Evolutionary conservation across 2,329 filamentous ascomycete species (phyloP).

Genomic region (Aspergillus brasiliensis): DNA sequence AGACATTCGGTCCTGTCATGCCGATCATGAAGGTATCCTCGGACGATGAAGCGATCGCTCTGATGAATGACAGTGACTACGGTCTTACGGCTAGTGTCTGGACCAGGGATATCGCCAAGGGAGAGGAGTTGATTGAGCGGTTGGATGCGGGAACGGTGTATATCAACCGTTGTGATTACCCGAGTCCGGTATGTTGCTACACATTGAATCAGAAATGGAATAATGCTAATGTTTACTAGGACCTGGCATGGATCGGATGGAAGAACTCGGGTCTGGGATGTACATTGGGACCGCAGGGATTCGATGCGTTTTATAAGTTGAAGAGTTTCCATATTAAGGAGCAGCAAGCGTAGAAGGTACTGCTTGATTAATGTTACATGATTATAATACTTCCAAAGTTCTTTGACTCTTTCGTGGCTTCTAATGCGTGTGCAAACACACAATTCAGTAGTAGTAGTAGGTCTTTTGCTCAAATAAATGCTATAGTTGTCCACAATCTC

Average conservation of each 20-base stretch:
- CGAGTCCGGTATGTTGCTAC: conserved; percentile 70
- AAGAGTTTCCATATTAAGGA: conserved; percentile 84
- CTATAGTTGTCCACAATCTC: too few relatives aligned
- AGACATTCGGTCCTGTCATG: conserved; percentile 91
- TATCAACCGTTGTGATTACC: conserved; percentile 88
- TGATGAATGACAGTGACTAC: conserved; percentile 93
- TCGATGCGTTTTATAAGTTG: conserved; percentile 88
- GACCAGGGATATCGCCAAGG: conserved; percentile 79
- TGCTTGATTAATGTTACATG: background rate
- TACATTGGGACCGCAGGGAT: conserved; percentile 82
- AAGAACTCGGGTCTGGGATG: conserved; percentile 90
- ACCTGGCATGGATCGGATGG: conserved; percentile 90
- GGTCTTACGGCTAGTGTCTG: conserved; percentile 90
- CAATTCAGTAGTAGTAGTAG: too few relatives aligned
- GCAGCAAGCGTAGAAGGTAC: conserved; percentile 5
- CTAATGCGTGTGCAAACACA: too few relatives aligned
- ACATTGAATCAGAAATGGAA: background rate
- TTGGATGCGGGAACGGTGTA: conserved; percentile 92
- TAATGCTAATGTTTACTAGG: conserved; percentile 50
- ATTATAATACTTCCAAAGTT: too few relatives aligned
- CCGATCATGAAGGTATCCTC: conserved; percentile 79
- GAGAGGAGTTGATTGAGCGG: conserved; percentile 71
- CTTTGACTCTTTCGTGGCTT: too few relatives aligned
- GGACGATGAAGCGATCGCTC: conserved; percentile 74
- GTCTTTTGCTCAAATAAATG: too few relatives aligned